These are phyloP conservation scores for Vaccinium macrocarpon DNA, from an alignment of 148 eudicot species.

Conservation along the genomic window DNA sequence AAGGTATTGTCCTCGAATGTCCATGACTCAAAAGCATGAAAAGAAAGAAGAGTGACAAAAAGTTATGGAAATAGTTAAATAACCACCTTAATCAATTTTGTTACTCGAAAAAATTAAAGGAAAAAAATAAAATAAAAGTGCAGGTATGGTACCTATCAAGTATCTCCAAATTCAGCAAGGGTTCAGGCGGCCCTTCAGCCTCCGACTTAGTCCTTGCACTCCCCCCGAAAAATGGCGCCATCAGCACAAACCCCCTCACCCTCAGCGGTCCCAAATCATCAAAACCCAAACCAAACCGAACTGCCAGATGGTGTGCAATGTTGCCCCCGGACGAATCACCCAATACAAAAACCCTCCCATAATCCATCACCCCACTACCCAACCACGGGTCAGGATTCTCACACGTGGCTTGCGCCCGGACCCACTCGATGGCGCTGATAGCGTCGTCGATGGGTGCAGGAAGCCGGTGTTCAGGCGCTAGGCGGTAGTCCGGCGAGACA, in stretches of 20 bases:
- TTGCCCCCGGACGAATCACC: conserved; percentile 90
- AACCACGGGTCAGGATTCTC: conserved; percentile 22
- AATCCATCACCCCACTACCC: conserved; percentile 36
- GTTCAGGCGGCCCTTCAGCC: conserved; percentile 47
- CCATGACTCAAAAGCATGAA: no score
- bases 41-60: no score
- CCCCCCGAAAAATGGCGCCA: conserved; percentile 79
- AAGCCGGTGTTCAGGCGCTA: conserved; percentile 76
- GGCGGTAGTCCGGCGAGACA: conserved; percentile 61
- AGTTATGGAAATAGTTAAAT: no score
- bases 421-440: conserved; percentile 45
- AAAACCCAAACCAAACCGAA: conserved; percentile 41
- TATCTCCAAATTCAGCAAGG: conserved; percentile 39
- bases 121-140: no score
- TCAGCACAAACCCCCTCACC: conserved; percentile 56
- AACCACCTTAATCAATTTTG: no score
- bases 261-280: conserved; percentile 34
- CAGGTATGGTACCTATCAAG: conserved; percentile 53
- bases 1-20: no score
- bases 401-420: conserved; percentile 37
- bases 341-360: conserved; percentile 49
- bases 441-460: conserved; percentile 74
- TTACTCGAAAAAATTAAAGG: no score
- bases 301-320: conserved; percentile 74
- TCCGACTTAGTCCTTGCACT: conserved; percentile 60